Evolutionary conservation across 2,329 filamentous ascomycete species (phyloP).

Genomic region (Aureobasidium subglaciale): DNA sequence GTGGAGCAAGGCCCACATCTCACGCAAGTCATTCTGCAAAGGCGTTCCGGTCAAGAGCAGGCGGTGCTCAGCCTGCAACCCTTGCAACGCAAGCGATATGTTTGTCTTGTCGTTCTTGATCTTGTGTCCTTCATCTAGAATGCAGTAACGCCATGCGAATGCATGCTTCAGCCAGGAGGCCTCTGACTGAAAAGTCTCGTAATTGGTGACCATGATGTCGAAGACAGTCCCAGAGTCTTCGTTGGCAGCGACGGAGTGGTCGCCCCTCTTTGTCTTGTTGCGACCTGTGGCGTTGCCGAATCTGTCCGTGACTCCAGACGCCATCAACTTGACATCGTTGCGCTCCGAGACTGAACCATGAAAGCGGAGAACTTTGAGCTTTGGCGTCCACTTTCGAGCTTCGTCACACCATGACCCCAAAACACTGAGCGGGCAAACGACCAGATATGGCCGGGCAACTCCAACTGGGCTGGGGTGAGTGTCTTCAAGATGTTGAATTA

Average conservation of each 20-base stretch:
- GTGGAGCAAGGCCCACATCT: constrained; percentile 52
- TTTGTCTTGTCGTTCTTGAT: constrained; percentile 44
- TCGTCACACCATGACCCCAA: constrained; percentile 44
- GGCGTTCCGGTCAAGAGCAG: constrained; percentile 50
- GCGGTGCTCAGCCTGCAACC: constrained; percentile 41
- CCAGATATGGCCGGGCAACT: constrained; percentile 36
- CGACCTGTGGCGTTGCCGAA: constrained; percentile 37
- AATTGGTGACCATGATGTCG: constrained; percentile 45
- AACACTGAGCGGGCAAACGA: constrained; percentile 47
- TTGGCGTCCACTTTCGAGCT: constrained; percentile 41
- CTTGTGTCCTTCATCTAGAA: constrained; percentile 49
- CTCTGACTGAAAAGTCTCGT: constrained; percentile 42
- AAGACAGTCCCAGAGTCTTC: constrained; percentile 22
- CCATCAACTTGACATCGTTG: constrained; percentile 40
- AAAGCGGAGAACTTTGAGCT: constrained; percentile 40
- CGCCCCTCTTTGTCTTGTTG: constrained; percentile 17
- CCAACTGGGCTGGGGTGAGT: constrained; percentile 31
- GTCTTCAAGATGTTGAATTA: constrained; percentile 44
- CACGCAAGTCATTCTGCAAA: constrained; percentile 51
- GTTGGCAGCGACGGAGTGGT: constrained; percentile 24
- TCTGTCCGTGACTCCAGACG: constrained; percentile 38
- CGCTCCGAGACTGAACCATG: constrained; percentile 41
- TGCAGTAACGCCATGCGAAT: constrained; percentile 47
- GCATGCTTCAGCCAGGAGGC: constrained; percentile 44
- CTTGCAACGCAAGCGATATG: constrained; percentile 37